Base-by-base conservation (phyloP, 257 asterid genomes). In the Solanum dulcamara region DNA sequence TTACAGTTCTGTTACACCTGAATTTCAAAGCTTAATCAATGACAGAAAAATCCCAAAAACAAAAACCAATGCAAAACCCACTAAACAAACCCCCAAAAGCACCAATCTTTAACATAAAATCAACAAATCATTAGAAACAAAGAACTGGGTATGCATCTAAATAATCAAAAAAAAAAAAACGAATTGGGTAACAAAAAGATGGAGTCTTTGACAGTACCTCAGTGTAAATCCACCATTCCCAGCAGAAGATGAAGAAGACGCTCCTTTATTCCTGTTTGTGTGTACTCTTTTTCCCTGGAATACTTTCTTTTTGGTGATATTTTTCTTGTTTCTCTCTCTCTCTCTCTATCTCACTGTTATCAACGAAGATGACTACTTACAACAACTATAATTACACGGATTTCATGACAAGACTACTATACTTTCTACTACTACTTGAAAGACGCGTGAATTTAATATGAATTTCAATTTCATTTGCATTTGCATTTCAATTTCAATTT, bases 381-480 rank as follows among this genome's bases (percentile, higher is more conserved):
- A 38, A 88, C 82, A 84, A 83, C 86, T 89, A 89, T 91, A 85
- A 81, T 75, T 90, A 91, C 96, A 92, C 93, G 93, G 93, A 89
- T 91, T 91, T 90, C 91, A 88, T 83, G 93, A 87, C 92, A 66
- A 80, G 86, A 75, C 26, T 79, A 22, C 74, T 72, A 84, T 55
- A 46, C 60, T 67, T 33, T 71, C 64, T 66, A 28, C 83, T 88
- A 42, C 86, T 85, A 80, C 86, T 85, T 86, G 90, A 82, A 82
- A 88, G 88, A 91, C 96, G 94, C 93, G 96, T 93, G 90, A 90
- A 93, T 91, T 91, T 92, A 87, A 85, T 86, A 83, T 83, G 90
- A 89, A 90, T 92, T 88, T 92, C 87, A 84, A 81, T 88, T 90
- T 87, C 91, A 91, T 92, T 88, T 92, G 88, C 82, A 86, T 89